Base-by-base conservation (phyloP, 805 yeast species). In the Candida loeiensis region DNA sequence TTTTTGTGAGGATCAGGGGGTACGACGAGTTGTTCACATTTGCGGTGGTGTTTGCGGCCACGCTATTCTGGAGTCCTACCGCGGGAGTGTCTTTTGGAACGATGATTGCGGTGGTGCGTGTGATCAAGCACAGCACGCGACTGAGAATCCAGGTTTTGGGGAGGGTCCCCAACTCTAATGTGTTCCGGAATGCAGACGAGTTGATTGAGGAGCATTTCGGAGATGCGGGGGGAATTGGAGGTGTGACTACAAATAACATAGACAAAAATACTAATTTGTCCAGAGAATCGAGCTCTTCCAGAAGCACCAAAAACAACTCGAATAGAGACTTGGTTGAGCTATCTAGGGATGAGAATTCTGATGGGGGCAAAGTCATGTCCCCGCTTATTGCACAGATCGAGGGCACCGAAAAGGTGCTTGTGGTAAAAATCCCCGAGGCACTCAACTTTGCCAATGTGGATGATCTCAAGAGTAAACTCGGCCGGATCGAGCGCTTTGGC, bases 391-490 rank as follows among this genome's bases (percentile, higher is more conserved):
- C 61, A 14, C 59, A 62, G 53, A 53, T 62, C 54, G 55, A 73
- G 50, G 74, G 68, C 28, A 66, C 83, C 36, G 85, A 82, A 48
- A 89, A 88, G 0, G 83, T 89, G 40, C 65, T 90, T 25, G 77
- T 88, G 20, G 83, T 89, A 26, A 83, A 82, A 47, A 76, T 89
- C 31, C 89, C 96, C 0, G 96, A 89, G 54, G 95, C 96, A 1
- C 66, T 89, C 44, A 86, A 90, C 4, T 89, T 89, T 60, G 87
- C 95, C 28, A 89, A 90, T 58, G 74, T 90, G 6, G 83, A 83
- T 19, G 95, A 86, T 50, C 66, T 89, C 45, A 79, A 82, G 45
- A 69, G 76, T 41, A 68, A 91, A 26, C 64, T 89, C 43, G 66
- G 72, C 31, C 67, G 96, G 32, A 64, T 89, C 20, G 96, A 89